Evolutionary conservation across 495 filamentous ascomycete species (phyloP).

Genomic region (Penicillium egyptiacum): DNA sequence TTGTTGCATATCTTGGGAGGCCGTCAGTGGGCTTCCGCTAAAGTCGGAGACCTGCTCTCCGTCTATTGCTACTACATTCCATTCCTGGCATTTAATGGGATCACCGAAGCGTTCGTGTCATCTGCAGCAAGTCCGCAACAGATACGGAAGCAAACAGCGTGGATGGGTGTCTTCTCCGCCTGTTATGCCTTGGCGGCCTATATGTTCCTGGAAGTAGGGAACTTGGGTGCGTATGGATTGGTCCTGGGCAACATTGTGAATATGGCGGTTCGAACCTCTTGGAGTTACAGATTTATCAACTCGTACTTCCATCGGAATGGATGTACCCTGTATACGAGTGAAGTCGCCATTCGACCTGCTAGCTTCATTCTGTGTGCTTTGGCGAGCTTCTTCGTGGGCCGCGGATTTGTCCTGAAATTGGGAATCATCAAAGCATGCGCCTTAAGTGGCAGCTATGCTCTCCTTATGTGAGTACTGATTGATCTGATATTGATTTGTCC

Average conservation of each 20-base stretch:
- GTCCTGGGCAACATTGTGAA: slow-evolving; percentile 84
- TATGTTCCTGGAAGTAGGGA: slow-evolving; percentile 62
- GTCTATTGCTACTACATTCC: slow-evolving; percentile 91
- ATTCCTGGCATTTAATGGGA: slow-evolving; percentile 85
- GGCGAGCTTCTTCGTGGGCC: slow-evolving; percentile 33
- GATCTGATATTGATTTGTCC: neutral
- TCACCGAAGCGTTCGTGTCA: slow-evolving; percentile 88
- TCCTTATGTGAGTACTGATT: slow-evolving; percentile 57
- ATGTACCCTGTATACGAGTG: slow-evolving; percentile 30
- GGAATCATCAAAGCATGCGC: slow-evolving; percentile 53
- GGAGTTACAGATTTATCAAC: slow-evolving; percentile 71
- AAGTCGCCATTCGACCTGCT: slow-evolving; percentile 28
- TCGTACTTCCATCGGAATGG: slow-evolving; percentile 53
- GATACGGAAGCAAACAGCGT: slow-evolving; percentile 70
- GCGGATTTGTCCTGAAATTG: slow-evolving; percentile 18
- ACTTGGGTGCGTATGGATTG: slow-evolving; percentile 72
- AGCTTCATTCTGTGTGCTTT: slow-evolving; percentile 38
- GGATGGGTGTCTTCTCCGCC: slow-evolving; percentile 77
- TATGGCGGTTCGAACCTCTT: slow-evolving; percentile 77
- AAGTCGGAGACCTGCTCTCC: slow-evolving; percentile 67
- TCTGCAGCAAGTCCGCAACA: slow-evolving; percentile 71
- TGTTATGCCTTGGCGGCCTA: slow-evolving; percentile 72
- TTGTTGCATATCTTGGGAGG: slow-evolving; percentile 74
- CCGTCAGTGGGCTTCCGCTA: slow-evolving; percentile 61
- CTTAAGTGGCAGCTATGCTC: slow-evolving; percentile 53